Conservation (phyloP, 805 yeast species). For the Debaryomyces prosopidis region DNA sequence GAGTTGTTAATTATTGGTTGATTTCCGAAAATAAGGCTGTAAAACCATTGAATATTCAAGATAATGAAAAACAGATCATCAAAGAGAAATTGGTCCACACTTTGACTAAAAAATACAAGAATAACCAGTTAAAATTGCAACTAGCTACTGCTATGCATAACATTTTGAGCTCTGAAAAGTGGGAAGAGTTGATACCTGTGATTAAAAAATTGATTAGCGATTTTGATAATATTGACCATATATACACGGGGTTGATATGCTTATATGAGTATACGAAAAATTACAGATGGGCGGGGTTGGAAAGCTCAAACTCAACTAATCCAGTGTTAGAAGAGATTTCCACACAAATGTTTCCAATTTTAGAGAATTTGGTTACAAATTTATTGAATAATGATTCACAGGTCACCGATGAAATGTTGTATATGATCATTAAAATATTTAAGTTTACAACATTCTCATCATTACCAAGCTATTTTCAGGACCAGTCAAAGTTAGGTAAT, state of each 20-base stretch:
- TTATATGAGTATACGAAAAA: constrained; percentile 41
- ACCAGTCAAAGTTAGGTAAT: constrained; percentile 34
- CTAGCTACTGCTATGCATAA: constrained; percentile 56
- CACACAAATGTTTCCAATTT: constrained; percentile 33
- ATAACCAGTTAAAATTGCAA: constrained; percentile 49
- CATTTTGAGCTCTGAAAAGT: constrained; percentile 50
- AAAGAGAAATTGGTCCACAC: constrained; percentile 40
- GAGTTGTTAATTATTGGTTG: constrained; percentile 40
- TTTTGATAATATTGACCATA: constrained; percentile 33
- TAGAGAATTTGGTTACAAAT: constrained; percentile 31
- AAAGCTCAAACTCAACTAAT: constrained; percentile 34
- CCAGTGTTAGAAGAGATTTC: constrained; percentile 42
- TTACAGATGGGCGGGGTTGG: constrained; percentile 47
- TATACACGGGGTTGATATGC: constrained; percentile 40
- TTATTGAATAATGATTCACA: constrained; percentile 23
- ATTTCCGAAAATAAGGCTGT: constrained; percentile 29
- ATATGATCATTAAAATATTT: constrained; percentile 40
- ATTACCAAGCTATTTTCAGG: constrained; percentile 38
- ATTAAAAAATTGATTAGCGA: constrained; percentile 39
- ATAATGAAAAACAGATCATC: constrained; percentile 42
- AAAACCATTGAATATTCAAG: constrained; percentile 24
- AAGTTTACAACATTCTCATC: constrained; percentile 39
- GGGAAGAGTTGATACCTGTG: constrained; percentile 38
- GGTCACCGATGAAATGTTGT: constrained; percentile 35
- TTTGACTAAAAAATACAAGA: constrained; percentile 40